Conservation (phyloP, 768 basidiomycete species). For the Tylopilus plumbeoviolaceoides region DNA sequence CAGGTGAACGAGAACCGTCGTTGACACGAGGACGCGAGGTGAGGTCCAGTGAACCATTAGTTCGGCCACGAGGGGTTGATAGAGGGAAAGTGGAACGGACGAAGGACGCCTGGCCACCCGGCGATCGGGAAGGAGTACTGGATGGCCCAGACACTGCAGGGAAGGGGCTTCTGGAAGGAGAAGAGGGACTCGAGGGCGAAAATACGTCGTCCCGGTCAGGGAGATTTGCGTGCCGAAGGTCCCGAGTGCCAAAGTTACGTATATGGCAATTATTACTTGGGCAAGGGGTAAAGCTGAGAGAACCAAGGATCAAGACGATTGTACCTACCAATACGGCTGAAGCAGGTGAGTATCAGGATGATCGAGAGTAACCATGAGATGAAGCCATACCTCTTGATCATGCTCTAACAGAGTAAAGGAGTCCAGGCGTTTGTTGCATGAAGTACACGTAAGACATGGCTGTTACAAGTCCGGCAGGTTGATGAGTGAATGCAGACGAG, state of each 20-base stretch:
- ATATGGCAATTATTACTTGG: constrained; percentile 78
- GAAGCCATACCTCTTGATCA: constrained; percentile 61
- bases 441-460: constrained; percentile 77
- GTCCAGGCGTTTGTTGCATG: constrained; percentile 76
- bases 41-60: constrained; percentile 25
- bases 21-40: constrained; percentile 11
- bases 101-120: constrained; percentile 23
- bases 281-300: neutral
- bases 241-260: constrained; percentile 73
- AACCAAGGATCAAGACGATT: neutral
- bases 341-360: constrained; percentile 1
- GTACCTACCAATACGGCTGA: constrained; percentile 44
- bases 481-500: constrained; percentile 1
- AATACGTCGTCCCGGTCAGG: constrained; percentile 42
- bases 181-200: constrained; percentile 28
- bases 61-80: constrained; percentile 23
- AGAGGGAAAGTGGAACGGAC: constrained; percentile 32
- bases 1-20: constrained; percentile 25
- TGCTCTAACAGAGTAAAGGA: constrained; percentile 77
- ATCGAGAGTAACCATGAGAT: neutral
- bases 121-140: constrained; percentile 8
- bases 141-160: constrained; percentile 9
- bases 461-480: constrained; percentile 24
- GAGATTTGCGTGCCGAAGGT: constrained; percentile 69
- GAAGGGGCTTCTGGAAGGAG: constrained; percentile 28